Evolutionary conservation across 148 eudicot genomes (phyloP).

Genomic region (Nepenthes mirabilis): DNA sequence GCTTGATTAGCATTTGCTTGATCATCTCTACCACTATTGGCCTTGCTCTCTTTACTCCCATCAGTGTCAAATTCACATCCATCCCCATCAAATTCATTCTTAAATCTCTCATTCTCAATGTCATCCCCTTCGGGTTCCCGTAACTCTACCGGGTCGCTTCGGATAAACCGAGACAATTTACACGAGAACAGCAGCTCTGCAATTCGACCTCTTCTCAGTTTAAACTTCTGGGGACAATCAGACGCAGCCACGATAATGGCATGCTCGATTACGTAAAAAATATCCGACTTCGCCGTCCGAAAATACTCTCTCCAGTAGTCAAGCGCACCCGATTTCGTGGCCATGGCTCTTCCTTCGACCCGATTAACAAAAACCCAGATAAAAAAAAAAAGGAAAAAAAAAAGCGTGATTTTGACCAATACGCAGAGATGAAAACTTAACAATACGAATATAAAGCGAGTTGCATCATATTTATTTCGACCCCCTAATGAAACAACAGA

Average conservation of each 20-base stretch:
- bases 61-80: constrained; percentile 22
- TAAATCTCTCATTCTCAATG: constrained; percentile 10
- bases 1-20: constrained; percentile 24
- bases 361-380: constrained; percentile 19
- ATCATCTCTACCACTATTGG: constrained; percentile 17
- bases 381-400: constrained; percentile 18
- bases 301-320: constrained; percentile 75
- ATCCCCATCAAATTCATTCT: constrained; percentile 15
- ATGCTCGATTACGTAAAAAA: constrained; percentile 68
- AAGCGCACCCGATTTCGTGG: constrained; percentile 7
- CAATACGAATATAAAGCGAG: neutral
- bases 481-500: neutral
- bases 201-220: constrained; percentile 42
- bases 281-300: constrained; percentile 38
- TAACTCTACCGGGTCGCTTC: constrained; percentile 55
- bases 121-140: constrained; percentile 20
- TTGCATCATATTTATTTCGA: neutral
- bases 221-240: constrained; percentile 69
- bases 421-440: constrained; percentile 21
- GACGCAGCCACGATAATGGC: constrained; percentile 73
- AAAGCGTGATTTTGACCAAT: constrained; percentile 10
- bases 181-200: constrained; percentile 57
- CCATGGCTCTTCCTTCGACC: constrained; percentile 8
- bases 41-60: constrained; percentile 64
- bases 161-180: constrained; percentile 39